Evolutionary conservation across 306 rosid genomes (phyloP), one percentile per base, ranked within the genome.

Genomic region (Senna tora): DNA sequence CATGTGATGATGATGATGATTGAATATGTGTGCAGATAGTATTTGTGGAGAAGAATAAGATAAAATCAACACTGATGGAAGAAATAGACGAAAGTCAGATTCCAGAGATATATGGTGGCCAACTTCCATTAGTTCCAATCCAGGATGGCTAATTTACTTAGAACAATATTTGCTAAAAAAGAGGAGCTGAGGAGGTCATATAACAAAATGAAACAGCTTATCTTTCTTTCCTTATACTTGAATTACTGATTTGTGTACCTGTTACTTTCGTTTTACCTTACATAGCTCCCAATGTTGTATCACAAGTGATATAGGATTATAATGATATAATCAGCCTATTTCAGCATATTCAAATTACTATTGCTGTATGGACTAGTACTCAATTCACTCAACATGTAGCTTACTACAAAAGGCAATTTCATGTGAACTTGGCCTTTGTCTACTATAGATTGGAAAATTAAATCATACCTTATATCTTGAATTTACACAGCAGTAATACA

Each of bases 41-140:
- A 25, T 87, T 92, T 39, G 96, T 87, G 58, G 88, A 89, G 61
- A 83, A 73, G 81, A 86, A 81, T 30, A 86, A 75, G 63, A 79
- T 87, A 71, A 80, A 64, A 75, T 72, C 87, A 16, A 84, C 93
- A 14, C 72, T 92, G 71, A 80, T 89, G 1, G 81, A 59, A 80
- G 96, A 87, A 54, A 92, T 92, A 56, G 96, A 89, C 5, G 96
- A 83, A 87, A 92, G 87, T 73, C 96, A 92, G 68, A 62, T 92
- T 9, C 96, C 97, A 12, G 86, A 78, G 53, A 55, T 57, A 36
- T 89, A 87, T 9, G 97, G 96, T 15, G 97, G 96, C 36, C 75
- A 81, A 76, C 68, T 89, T 68, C 80, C 82, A 16, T 71, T 92
- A 74, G 87, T 92, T 47, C 96, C 93, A 0, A 86, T 92, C 58